phyloP scores from a whole-genome alignment of 345 rosid genomes.

The Boechera stricta region DNA sequence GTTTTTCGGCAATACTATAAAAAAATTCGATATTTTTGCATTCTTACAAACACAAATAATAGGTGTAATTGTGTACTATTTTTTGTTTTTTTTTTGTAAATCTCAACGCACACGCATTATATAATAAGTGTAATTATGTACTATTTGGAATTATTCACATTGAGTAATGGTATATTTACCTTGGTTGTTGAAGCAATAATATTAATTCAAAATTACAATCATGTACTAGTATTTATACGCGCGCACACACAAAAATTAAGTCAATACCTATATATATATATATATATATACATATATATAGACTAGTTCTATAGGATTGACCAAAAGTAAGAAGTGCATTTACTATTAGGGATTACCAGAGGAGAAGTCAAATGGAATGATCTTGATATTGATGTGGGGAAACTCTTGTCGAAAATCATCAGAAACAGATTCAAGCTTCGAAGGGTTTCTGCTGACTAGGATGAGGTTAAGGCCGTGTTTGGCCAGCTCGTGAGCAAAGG shows the following conservation, averaged over 20 bases:
- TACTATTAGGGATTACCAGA: conserved; percentile 20
- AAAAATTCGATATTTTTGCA: too few relatives aligned
- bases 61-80: background rate
- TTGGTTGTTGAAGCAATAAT: background rate
- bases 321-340: conserved; percentile 12
- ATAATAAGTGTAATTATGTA: background rate
- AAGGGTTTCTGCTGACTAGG: conserved; percentile 65
- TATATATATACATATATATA: background rate
- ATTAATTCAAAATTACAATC: conserved; percentile 1
- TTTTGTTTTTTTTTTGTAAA: background rate
- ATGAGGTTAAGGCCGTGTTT: conserved; percentile 66
- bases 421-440: conserved; percentile 56
- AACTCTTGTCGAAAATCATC: conserved; percentile 49
- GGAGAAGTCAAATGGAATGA: conserved; percentile 64
- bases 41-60: background rate
- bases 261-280: background rate
- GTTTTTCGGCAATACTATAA: too few relatives aligned
- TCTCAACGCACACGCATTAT: background rate
- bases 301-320: conserved; percentile 4
- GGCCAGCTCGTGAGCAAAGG: conserved; percentile 71
- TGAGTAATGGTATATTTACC: conserved; percentile 1
- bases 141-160: background rate
- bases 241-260: background rate
- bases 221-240: background rate
- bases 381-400: conserved; percentile 51